Conservation (phyloP, 768 basidiomycete genomes). For the Podaxis carcinomalis region DNA sequence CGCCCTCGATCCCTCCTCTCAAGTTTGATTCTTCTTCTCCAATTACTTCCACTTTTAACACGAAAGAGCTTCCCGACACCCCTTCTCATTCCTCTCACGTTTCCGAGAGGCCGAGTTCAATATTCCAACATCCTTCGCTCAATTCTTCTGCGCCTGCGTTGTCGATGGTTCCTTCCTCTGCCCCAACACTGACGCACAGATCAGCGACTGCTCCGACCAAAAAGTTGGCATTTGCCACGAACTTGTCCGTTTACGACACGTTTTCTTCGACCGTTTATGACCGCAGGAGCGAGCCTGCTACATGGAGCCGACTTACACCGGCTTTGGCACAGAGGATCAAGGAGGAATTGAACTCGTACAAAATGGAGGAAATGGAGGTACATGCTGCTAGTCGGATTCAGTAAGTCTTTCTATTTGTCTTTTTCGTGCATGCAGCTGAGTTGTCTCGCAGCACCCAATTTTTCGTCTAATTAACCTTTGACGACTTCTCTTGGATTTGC, state of each 20-base stretch:
- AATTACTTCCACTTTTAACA: constrained; percentile 19
- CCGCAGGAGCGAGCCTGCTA: constrained; percentile 91
- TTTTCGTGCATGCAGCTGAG: constrained; percentile 7
- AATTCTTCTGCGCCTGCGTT: constrained; percentile 91
- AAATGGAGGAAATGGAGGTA: constrained; percentile 99
- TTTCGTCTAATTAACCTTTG: constrained; percentile 58
- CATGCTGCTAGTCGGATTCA: constrained; percentile 90
- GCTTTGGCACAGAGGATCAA: constrained; percentile 95
- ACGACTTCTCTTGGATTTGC: constrained; percentile 27
- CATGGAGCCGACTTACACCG: constrained; percentile 95
- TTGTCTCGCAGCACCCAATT: constrained; percentile 66
- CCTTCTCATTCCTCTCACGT: constrained; percentile 32
- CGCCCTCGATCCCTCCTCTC: constrained; percentile 58
- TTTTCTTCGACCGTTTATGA: constrained; percentile 91
- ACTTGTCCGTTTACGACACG: constrained; percentile 95
- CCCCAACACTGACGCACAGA: constrained; percentile 62
- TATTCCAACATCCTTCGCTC: constrained; percentile 77
- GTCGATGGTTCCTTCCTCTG: constrained; percentile 45
- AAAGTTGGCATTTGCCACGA: constrained; percentile 83
- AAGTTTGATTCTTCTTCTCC: constrained; percentile 46
- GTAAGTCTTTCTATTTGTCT: constrained; percentile 41
- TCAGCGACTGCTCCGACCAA: constrained; percentile 69
- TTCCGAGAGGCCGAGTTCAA: constrained; percentile 40
- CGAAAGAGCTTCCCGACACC: constrained; percentile 25
- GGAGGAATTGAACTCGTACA: constrained; percentile 96